phyloP scores from a whole-genome alignment of 352 stramenopile species.

The Saprolegnia parasitica region DNA sequence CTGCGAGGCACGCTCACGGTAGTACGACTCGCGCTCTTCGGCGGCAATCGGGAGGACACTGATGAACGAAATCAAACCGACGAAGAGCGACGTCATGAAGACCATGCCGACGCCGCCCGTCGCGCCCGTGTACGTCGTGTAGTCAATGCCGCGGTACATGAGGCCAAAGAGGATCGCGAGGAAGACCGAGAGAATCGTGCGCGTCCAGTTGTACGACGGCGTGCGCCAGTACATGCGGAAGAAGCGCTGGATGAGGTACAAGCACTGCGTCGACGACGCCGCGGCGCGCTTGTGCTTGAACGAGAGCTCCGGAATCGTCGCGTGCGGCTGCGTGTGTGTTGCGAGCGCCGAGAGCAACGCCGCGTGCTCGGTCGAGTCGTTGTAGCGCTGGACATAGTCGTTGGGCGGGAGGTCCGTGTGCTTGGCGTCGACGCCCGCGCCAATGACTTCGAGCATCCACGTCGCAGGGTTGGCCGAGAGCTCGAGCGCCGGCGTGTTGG shows the following conservation, averaged over 20 bases:
- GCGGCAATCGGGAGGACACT: conserved; percentile 72
- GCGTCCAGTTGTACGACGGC: conserved; percentile 77
- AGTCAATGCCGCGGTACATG: conserved; percentile 61
- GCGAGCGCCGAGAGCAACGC: conserved; percentile 42
- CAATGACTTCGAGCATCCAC: conserved; percentile 59
- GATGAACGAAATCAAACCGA: conserved; percentile 73
- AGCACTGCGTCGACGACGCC: conserved; percentile 34
- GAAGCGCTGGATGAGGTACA: conserved; percentile 52
- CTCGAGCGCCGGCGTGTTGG: conserved; percentile 44
- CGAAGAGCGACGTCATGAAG: conserved; percentile 79
- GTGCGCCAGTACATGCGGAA: conserved; percentile 82
- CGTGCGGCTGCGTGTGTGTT: conserved; percentile 31
- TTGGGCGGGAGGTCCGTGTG: conserved; percentile 13
- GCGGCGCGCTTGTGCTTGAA: conserved; percentile 43
- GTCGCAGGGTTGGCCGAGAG: conserved; percentile 63
- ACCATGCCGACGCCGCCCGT: conserved; percentile 63
- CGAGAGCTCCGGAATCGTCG: conserved; percentile 34
- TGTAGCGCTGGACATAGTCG: conserved; percentile 46
- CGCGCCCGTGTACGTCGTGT: conserved; percentile 40
- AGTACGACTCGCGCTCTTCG: conserved; percentile 88
- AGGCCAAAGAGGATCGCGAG: conserved; percentile 70
- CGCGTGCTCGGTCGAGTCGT: conserved; percentile 34
- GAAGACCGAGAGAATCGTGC: conserved; percentile 61
- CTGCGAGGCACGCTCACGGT: conserved; percentile 85
- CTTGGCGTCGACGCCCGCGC: conserved; percentile 39